phyloP scores from a whole-genome alignment of 805 yeast species.

The Ogataea henricii region DNA sequence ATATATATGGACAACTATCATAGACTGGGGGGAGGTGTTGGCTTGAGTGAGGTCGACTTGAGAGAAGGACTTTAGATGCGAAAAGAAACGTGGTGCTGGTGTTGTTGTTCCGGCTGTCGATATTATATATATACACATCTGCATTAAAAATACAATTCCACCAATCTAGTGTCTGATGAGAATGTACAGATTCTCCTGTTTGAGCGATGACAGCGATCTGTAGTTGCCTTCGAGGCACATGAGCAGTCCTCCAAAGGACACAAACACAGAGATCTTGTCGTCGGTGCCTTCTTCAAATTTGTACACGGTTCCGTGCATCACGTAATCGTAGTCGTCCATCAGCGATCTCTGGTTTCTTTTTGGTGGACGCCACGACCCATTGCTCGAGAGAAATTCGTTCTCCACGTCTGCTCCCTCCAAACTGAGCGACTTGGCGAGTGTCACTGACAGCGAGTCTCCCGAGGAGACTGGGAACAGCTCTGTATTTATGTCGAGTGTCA shows the following conservation, averaged over 20 bases:
- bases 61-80: slow-evolving; percentile 42
- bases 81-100: neutral
- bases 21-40: slow-evolving; percentile 70
- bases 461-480: slow-evolving; percentile 85
- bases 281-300: slow-evolving; percentile 83
- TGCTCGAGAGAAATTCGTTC: slow-evolving; percentile 49
- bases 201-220: slow-evolving; percentile 81
- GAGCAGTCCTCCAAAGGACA: slow-evolving; percentile 93
- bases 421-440: slow-evolving; percentile 75
- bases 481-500: slow-evolving; percentile 86
- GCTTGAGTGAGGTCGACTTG: slow-evolving; percentile 80
- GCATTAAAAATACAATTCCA: slow-evolving; percentile 8
- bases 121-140: slow-evolving; percentile 7
- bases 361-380: slow-evolving; percentile 81
- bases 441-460: slow-evolving; percentile 79
- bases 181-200: slow-evolving; percentile 91
- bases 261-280: slow-evolving; percentile 80
- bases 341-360: slow-evolving; percentile 79
- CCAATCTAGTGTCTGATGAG: slow-evolving; percentile 63
- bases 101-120: neutral
- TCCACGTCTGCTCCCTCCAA: slow-evolving; percentile 49
- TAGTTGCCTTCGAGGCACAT: slow-evolving; percentile 95
- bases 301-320: slow-evolving; percentile 97
- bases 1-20: slow-evolving; percentile 68
- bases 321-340: slow-evolving; percentile 97